Evolutionary conservation across 768 basidiomycete genomes (phyloP).

Genomic region (Leccinum subgranulosum): DNA sequence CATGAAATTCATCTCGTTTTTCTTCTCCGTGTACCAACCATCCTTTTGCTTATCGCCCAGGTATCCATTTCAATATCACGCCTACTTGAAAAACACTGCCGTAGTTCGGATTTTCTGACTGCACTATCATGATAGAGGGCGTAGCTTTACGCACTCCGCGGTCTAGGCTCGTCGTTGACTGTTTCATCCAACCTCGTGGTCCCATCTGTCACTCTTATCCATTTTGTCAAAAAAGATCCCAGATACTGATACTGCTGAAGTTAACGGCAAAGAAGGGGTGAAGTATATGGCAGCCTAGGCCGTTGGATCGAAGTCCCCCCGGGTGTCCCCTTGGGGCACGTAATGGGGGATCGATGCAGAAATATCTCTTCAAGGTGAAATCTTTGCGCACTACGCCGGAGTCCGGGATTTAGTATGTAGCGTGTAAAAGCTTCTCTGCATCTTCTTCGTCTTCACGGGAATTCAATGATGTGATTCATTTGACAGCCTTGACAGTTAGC

Average conservation of each 20-base stretch:
- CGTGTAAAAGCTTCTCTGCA: neutral
- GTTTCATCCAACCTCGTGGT: neutral
- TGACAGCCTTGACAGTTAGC: neutral
- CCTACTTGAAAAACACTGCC: neutral
- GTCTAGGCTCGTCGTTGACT: neutral
- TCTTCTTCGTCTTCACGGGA: neutral
- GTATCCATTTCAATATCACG: neutral
- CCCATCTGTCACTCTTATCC: neutral
- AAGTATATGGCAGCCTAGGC: neutral
- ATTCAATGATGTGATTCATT: neutral
- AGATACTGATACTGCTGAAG: neutral
- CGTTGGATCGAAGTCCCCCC: neutral
- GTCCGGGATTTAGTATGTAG: neutral
- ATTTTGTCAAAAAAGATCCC: neutral
- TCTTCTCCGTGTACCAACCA: neutral
- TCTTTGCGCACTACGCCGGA: neutral
- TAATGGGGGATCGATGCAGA: neutral
- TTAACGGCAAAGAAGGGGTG: neutral
- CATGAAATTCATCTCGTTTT: conserved; percentile 8
- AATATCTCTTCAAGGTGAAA: neutral
- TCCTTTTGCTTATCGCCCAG: neutral
- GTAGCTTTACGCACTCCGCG: neutral
- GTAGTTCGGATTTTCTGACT: neutral
- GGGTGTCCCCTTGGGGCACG: neutral
- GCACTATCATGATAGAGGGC: neutral